Percentiles rank a stretch among this genome's conserved stretches.
Conservation (phyloP, 148 eudicot genomes). For the Arctostaphylos glauca region DNA sequence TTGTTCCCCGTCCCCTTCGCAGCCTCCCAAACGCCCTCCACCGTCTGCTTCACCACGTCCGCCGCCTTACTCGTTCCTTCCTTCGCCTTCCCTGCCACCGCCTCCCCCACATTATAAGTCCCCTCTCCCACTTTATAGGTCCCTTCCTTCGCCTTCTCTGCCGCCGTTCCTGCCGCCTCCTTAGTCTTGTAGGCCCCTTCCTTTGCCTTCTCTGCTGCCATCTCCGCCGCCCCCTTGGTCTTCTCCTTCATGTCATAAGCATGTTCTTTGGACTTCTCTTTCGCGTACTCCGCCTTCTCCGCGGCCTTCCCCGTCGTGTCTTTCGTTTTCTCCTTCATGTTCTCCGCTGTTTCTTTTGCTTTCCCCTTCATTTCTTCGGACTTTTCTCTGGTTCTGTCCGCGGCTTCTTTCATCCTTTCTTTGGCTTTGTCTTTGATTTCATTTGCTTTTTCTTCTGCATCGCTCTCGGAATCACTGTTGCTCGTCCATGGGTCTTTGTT, state of each 20-base stretch:
- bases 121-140: conserved; percentile 13
- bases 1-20: conserved; percentile 47
- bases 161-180: conserved; percentile 22
- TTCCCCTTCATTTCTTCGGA: not conserved
- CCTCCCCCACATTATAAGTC: conserved; percentile 13
- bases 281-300: conserved; percentile 26
- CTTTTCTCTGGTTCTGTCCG: not conserved
- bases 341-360: not conserved
- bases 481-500: not conserved
- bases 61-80: conserved; percentile 17
- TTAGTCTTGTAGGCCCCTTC: conserved; percentile 20
- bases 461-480: conserved; percentile 22
- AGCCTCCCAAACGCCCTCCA: conserved; percentile 30
- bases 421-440: conserved; percentile 22
- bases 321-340: conserved; percentile 17
- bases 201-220: conserved; percentile 20
- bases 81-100: conserved; percentile 20
- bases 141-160: conserved; percentile 31
- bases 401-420: not conserved
- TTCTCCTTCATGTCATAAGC: conserved; percentile 35
- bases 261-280: conserved; percentile 18
- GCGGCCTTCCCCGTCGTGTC: conserved; percentile 15
- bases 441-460: conserved; percentile 23
- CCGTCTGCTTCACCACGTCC: conserved; percentile 12
- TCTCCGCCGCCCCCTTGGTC: conserved; percentile 2